A percentile compares a stretch with the other conserved stretches of the same genome.
These are phyloP conservation scores for Chalaropsis thielavioides DNA, from an alignment of 2,329 filamentous ascomycete genomes.

Conservation along the genomic window DNA sequence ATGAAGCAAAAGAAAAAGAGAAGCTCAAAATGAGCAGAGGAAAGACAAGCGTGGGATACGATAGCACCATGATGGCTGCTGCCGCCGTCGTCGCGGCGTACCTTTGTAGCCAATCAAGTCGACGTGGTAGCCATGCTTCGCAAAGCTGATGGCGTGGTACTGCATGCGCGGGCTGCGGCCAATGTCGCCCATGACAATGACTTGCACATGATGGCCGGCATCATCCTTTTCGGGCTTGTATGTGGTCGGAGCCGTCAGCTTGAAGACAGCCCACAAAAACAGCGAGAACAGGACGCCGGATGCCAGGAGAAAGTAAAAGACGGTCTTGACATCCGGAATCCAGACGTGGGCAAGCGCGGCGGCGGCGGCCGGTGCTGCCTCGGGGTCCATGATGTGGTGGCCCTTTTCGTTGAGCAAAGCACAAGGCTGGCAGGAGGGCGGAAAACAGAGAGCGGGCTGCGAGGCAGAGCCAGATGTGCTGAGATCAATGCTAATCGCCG, in stretches of 20 bases:
- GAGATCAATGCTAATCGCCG: not conserved
- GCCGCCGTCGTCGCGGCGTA: conserved; percentile 25
- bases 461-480: no score
- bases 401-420: not conserved
- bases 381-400: not conserved
- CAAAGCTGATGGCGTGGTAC: conserved; percentile 89
- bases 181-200: conserved; percentile 88
- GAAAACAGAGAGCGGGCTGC: not conserved
- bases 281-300: conserved; percentile 9
- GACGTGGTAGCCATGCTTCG: conserved; percentile 64
- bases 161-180: conserved; percentile 96
- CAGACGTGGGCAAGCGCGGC: conserved; percentile 9
- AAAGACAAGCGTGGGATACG: not conserved
- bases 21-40: no score
- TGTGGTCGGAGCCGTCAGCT: conserved; percentile 24
- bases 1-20: not conserved
- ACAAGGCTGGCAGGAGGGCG: not conserved
- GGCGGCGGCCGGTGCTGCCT: not conserved
- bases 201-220: conserved; percentile 44
- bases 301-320: conserved; percentile 13
- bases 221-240: conserved; percentile 26
- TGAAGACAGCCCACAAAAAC: conserved; percentile 17
- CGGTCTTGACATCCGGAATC: conserved; percentile 15
- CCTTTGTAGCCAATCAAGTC: conserved; percentile 80
- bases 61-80: not conserved